Evolutionary conservation across 2,329 filamentous ascomycete genomes (phyloP).

Genomic region (Metarhizium robertsii): DNA sequence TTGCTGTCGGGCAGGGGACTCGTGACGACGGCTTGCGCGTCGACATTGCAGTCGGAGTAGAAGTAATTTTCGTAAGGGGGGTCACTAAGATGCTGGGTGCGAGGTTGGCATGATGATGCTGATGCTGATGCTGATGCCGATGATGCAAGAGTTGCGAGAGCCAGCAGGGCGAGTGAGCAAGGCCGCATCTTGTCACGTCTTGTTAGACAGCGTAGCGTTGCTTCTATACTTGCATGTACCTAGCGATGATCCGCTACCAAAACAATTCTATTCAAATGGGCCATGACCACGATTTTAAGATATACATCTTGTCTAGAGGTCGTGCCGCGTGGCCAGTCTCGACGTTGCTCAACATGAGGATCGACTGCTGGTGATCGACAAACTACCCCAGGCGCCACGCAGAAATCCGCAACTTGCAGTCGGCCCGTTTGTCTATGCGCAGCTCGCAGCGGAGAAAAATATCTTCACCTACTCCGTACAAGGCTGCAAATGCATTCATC

Average conservation of each 20-base stretch:
- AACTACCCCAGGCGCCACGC: background rate
- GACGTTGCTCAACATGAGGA: too few relatives aligned
- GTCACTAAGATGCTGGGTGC: constrained; percentile 32
- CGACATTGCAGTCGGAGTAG: constrained; percentile 53
- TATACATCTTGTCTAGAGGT: too few relatives aligned
- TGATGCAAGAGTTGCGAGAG: background rate
- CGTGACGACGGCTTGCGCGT: constrained; percentile 51
- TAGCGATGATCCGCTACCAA: background rate
- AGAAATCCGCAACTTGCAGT: background rate
- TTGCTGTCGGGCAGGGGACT: constrained; percentile 45
- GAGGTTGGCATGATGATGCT: background rate
- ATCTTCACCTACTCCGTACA: too few relatives aligned
- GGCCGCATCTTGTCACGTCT: background rate
- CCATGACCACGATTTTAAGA: background rate
- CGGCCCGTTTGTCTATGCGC: too few relatives aligned
- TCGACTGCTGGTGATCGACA: background rate
- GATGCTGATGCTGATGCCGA: background rate
- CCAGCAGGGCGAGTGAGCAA: too few relatives aligned
- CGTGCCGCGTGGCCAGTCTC: background rate
- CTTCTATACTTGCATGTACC: background rate
- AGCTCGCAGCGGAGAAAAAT: too few relatives aligned
- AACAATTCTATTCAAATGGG: background rate
- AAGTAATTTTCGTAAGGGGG: constrained; percentile 57
- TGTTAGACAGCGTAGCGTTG: too few relatives aligned
- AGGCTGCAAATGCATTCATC: too few relatives aligned